Conservation (phyloP, 345 rosid species). For the Physaria fendleri region DNA sequence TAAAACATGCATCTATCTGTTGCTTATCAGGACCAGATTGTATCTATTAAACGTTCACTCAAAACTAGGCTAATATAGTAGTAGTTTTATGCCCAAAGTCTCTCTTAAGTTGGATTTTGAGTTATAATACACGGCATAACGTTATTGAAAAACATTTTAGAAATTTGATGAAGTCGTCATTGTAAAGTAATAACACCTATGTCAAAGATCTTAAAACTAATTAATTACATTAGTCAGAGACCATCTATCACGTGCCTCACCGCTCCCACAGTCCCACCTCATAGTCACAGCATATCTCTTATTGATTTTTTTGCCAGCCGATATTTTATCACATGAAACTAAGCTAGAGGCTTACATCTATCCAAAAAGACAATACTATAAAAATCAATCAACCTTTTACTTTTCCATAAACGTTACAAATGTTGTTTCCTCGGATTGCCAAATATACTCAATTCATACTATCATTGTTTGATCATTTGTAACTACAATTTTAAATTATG, state of each 20-base stretch:
- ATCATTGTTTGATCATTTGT: too few species aligned
- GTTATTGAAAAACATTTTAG: background rate
- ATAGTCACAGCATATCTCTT: background rate
- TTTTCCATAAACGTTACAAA: background rate
- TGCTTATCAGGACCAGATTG: background rate
- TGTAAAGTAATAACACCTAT: background rate
- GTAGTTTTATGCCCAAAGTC: background rate
- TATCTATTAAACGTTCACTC: background rate
- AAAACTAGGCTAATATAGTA: background rate
- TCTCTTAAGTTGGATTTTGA: background rate
- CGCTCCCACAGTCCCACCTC: too few species aligned
- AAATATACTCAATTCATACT: too few species aligned
- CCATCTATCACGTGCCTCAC: background rate
- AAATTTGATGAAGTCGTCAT: background rate
- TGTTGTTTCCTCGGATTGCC: background rate
- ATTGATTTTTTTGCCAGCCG: background rate
- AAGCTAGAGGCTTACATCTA: background rate
- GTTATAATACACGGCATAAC: background rate
- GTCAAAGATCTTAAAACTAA: background rate
- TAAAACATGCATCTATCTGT: too few species aligned
- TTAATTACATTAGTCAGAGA: background rate
- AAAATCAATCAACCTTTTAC: background rate
- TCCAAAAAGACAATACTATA: background rate
- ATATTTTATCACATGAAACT: slow-evolving; percentile 6
- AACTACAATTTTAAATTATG: too few species aligned